Evolutionary conservation across 1,284 basidiomycete genomes (phyloP).

Genomic region (Marasmius oreades): DNA sequence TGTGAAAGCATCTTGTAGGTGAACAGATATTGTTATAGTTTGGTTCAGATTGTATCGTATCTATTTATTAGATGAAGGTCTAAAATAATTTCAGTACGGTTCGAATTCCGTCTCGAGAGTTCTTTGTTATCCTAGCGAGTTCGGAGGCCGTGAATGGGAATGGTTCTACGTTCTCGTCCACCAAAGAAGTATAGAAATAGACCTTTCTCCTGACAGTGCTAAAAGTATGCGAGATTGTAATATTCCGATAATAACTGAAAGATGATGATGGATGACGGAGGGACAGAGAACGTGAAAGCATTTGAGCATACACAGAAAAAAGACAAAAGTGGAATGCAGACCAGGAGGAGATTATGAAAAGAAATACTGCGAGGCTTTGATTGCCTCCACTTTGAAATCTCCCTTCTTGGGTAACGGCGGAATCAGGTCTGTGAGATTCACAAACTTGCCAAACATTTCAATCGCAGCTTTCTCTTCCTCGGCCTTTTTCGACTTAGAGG

Average conservation of each 20-base stretch:
- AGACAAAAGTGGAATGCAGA: not conserved
- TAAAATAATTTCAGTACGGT: too few species aligned
- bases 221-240: too few species aligned
- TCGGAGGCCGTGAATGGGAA: too few species aligned
- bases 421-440: constrained; percentile 74
- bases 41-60: too few species aligned
- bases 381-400: constrained; percentile 82
- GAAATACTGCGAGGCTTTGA: constrained; percentile 86
- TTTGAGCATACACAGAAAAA: not conserved
- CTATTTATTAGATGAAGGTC: too few species aligned
- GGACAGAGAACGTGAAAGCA: not conserved
- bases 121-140: too few species aligned
- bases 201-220: too few species aligned
- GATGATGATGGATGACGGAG: not conserved
- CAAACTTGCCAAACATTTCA: constrained; percentile 57
- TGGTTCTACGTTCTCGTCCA: too few species aligned
- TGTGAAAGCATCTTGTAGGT: too few species aligned
- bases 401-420: constrained; percentile 88
- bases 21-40: too few species aligned
- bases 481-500: constrained; percentile 18
- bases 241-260: not conserved
- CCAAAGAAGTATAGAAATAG: too few species aligned
- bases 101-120: too few species aligned
- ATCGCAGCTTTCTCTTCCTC: constrained; percentile 24
- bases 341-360: constrained; percentile 59